These are phyloP conservation scores for Quercus parvula DNA, from an alignment of 306 rosid species.

Conservation along the genomic window DNA sequence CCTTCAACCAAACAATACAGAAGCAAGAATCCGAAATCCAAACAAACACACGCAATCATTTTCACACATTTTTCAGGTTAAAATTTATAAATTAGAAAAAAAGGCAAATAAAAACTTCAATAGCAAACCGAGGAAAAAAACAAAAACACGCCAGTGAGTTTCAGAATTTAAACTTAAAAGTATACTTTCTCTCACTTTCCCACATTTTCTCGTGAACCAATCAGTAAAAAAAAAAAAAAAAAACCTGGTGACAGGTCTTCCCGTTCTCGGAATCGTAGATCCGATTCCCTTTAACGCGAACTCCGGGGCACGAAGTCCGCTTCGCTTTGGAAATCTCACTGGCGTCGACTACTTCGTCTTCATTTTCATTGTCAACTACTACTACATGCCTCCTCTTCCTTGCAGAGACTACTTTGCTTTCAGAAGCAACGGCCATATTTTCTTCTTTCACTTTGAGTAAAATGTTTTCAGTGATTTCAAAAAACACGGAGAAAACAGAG, in stretches of 20 bases:
- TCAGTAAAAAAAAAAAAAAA: background rate
- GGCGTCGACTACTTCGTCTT: background rate
- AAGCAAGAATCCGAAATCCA: background rate
- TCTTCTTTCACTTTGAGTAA: background rate
- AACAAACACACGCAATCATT: no score
- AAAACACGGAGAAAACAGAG: no score
- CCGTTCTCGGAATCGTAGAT: constrained; percentile 45
- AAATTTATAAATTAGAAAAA: no score
- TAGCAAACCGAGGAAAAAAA: background rate
- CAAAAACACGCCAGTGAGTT: no score
- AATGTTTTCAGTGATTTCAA: background rate
- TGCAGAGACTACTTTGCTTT: background rate
- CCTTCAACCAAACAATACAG: background rate
- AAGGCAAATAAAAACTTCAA: no score
- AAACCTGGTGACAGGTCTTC: constrained; percentile 53
- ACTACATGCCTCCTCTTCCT: constrained; percentile 20
- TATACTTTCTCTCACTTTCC: background rate
- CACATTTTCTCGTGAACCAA: no score
- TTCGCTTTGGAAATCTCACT: constrained; percentile 6
- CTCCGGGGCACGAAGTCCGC: constrained; percentile 33
- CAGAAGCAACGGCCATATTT: constrained; percentile 15
- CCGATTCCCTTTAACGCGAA: constrained; percentile 34
- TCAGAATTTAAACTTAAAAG: no score
- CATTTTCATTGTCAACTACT: background rate
- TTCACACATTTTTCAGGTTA: no score